Conservation (phyloP, 163 green algal genomes). For the Chlorella variabilis region DNA sequence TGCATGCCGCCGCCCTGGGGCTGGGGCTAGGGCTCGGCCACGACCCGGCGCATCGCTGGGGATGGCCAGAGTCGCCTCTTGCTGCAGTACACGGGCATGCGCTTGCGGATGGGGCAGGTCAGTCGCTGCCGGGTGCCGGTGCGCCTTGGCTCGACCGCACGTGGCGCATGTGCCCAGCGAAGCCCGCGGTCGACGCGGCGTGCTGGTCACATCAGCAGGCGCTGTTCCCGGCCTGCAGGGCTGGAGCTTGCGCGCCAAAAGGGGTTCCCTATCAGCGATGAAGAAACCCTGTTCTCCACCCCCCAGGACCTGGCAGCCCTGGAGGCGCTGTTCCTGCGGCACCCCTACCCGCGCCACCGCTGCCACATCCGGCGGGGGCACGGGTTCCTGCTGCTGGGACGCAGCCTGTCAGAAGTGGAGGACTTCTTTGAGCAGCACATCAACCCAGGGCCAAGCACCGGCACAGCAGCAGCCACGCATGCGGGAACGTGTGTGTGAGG, state of each 20-base stretch:
- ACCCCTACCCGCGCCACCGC: conserved; percentile 46
- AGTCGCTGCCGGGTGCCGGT: not conserved
- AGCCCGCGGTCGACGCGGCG: too few species aligned
- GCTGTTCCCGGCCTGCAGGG: conserved; percentile 14
- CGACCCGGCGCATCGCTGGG: conserved; percentile 1
- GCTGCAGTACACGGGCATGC: conserved; percentile 59
- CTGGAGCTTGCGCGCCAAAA: conserved; percentile 37
- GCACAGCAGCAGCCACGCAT: too few species aligned
- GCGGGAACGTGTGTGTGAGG: too few species aligned
- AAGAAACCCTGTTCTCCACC: conserved; percentile 54
- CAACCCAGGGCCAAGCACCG: too few species aligned
- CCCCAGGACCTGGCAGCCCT: conserved; percentile 51
- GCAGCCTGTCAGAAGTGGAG: conserved; percentile 26
- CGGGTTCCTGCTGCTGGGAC: conserved; percentile 56
- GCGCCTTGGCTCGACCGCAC: too few species aligned
- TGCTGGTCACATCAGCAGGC: not conserved
- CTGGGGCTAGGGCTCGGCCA: too few species aligned
- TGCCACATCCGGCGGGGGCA: conserved; percentile 47
- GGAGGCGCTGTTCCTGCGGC: conserved; percentile 41
- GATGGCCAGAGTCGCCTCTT: conserved; percentile 36
- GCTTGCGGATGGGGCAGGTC: conserved; percentile 49
- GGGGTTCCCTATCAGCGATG: conserved; percentile 47
- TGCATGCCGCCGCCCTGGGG: conserved; percentile 51
- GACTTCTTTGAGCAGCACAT: conserved; percentile 27
- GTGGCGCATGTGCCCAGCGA: too few species aligned